These are phyloP conservation scores for Osmanthus fragrans DNA, from an alignment of 257 asterid species.

Conservation along the genomic window DNA sequence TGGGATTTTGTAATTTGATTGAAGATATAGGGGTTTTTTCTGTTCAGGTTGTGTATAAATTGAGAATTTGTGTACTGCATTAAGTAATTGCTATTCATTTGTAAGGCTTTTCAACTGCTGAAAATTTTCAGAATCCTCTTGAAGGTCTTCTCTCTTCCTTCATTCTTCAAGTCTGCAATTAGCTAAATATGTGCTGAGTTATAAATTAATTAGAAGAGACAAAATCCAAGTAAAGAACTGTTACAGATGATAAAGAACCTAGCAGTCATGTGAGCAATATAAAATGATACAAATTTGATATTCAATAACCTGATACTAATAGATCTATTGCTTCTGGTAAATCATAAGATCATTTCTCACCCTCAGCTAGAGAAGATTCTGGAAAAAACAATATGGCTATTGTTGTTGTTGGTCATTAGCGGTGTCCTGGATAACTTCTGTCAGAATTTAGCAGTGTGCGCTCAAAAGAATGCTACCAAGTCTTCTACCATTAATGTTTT, in stretches of 20 bases:
- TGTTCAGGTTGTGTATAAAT: background rate
- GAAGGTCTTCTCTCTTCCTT: background rate
- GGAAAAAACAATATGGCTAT: too few species aligned
- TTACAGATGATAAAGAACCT: background rate
- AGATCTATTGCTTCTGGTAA: too few species aligned
- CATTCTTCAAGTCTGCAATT: background rate
- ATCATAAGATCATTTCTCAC: too few species aligned
- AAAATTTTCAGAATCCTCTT: background rate
- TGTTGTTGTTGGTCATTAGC: too few species aligned
- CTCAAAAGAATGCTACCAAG: too few species aligned
- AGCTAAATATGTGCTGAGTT: background rate
- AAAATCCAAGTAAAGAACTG: background rate
- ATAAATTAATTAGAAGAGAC: background rate
- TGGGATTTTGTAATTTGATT: background rate
- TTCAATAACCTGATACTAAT: background rate
- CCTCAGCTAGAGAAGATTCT: too few species aligned
- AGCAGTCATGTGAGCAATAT: background rate
- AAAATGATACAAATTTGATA: background rate
- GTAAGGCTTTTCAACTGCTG: background rate
- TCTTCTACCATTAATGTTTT: too few species aligned
- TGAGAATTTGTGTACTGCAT: background rate
- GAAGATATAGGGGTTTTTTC: background rate
- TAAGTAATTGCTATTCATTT: background rate
- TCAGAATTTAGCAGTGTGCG: too few species aligned
- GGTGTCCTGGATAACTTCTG: too few species aligned